phyloP scores from a whole-genome alignment of 345 rosid species.

The Citrus trifoliata region DNA sequence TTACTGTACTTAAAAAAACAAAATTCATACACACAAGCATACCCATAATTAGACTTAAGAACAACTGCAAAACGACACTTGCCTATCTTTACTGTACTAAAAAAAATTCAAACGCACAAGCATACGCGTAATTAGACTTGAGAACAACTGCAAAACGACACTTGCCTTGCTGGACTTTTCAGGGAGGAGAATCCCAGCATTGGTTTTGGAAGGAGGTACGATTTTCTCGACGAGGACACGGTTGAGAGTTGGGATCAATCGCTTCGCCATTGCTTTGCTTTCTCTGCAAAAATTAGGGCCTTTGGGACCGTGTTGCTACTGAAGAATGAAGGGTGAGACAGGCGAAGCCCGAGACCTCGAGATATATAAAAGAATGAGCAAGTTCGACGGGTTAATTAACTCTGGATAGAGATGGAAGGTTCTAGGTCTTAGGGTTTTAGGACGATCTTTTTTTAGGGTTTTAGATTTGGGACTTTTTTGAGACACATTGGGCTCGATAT shows the following conservation, averaged over 20 bases:
- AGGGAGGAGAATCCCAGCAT: constrained; percentile 73
- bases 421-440: constrained; percentile 32
- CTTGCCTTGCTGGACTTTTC: constrained; percentile 65
- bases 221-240: constrained; percentile 76
- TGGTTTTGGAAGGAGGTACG: constrained; percentile 75
- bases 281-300: background rate
- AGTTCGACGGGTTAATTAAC: background rate
- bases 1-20: background rate
- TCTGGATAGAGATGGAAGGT: constrained; percentile 20
- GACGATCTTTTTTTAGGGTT: background rate
- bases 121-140: too few relatives aligned
- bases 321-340: background rate
- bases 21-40: background rate
- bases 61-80: background rate
- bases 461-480: background rate
- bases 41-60: too few relatives aligned
- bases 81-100: constrained; percentile 27
- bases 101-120: background rate
- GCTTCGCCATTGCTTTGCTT: constrained; percentile 58
- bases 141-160: background rate
- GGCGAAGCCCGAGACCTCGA: background rate
- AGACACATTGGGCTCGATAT: background rate
- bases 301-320: background rate
- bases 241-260: constrained; percentile 67
- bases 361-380: background rate